Percentiles rank a stretch among this genome's conserved stretches.
These are phyloP conservation scores for Didymella arachidicola DNA, from an alignment of 2,329 filamentous ascomycete genomes.

Conservation along the genomic window DNA sequence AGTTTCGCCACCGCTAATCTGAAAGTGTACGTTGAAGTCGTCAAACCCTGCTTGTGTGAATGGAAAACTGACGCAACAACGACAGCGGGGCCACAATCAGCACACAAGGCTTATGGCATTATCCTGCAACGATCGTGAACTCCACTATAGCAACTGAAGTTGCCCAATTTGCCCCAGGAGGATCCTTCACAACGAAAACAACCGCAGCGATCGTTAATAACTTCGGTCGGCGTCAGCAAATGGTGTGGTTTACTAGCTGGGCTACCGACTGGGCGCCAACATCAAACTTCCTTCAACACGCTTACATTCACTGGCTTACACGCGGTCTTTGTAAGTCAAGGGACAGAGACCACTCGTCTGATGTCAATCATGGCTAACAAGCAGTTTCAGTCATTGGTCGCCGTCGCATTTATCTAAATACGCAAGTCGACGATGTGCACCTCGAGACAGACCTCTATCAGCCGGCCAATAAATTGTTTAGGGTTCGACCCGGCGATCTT, in stretches of 20 bases:
- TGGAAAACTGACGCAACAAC: conserved; percentile 14
- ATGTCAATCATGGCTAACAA: neutral
- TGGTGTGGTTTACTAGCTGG: conserved; percentile 67
- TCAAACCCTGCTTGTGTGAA: neutral
- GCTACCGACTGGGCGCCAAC: conserved; percentile 61
- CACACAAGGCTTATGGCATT: conserved; percentile 61
- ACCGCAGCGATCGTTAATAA: conserved; percentile 68
- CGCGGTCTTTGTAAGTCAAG: conserved; percentile 59
- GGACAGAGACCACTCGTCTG: neutral
- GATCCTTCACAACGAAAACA: conserved; percentile 50
- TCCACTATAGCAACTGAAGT: conserved; percentile 62
- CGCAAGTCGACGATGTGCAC: conserved; percentile 70
- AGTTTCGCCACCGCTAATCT: conserved; percentile 64
- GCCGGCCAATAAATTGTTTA: conserved; percentile 60
- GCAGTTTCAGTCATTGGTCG: conserved; percentile 54
- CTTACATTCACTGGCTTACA: conserved; percentile 69
- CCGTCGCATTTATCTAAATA: conserved; percentile 62
- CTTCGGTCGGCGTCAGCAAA: conserved; percentile 65
- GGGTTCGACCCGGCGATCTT: conserved; percentile 51
- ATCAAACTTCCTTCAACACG: conserved; percentile 67
- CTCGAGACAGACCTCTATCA: conserved; percentile 55
- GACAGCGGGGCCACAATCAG: conserved; percentile 31
- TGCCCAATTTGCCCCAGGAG: conserved; percentile 55
- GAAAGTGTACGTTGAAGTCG: conserved; percentile 50
- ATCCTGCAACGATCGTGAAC: conserved; percentile 64